A percentile compares a stretch with the other conserved stretches of the same genome.
These are phyloP conservation scores for Colletotrichum abscissum DNA, from an alignment of 2,329 filamentous ascomycete genomes.

Conservation along the genomic window DNA sequence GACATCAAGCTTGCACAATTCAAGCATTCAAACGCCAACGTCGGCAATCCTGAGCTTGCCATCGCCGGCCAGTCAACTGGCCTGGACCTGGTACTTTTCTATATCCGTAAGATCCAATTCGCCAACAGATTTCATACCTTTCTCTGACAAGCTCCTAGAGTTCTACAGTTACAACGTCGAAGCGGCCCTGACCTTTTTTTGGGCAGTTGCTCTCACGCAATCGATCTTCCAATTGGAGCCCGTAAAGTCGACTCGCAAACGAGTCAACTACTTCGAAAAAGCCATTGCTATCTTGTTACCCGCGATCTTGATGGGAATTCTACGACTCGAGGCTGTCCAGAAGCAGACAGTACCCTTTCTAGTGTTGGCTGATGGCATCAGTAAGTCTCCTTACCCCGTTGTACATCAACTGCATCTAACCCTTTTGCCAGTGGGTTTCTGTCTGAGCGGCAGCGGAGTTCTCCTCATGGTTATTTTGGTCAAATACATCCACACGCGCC, in stretches of 20 bases:
- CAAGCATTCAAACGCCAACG: constrained; percentile 45
- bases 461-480: constrained; percentile 52
- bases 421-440: constrained; percentile 48
- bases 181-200: constrained; percentile 57
- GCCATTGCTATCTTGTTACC: constrained; percentile 49
- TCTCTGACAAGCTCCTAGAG: constrained; percentile 47
- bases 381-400: constrained; percentile 42
- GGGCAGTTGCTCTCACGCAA: constrained; percentile 52
- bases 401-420: not conserved
- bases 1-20: constrained; percentile 53
- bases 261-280: constrained; percentile 45
- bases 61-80: constrained; percentile 54
- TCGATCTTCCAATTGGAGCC: constrained; percentile 46
- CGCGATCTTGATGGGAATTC: constrained; percentile 45
- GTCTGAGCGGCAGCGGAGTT: constrained; percentile 48
- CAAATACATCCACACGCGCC: constrained; percentile 53
- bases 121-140: not conserved
- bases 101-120: constrained; percentile 53
- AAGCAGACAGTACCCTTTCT: constrained; percentile 44
- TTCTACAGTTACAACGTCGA: constrained; percentile 64
- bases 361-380: constrained; percentile 49
- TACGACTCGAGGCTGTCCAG: constrained; percentile 44
- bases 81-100: constrained; percentile 56
- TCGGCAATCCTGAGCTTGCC: constrained; percentile 53
- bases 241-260: constrained; percentile 42